A percentile compares a stretch with the other conserved stretches of the same genome.
Evolutionary conservation across 177 flowering plant species (phyloP).

Genomic region (Vitis hybrid): DNA sequence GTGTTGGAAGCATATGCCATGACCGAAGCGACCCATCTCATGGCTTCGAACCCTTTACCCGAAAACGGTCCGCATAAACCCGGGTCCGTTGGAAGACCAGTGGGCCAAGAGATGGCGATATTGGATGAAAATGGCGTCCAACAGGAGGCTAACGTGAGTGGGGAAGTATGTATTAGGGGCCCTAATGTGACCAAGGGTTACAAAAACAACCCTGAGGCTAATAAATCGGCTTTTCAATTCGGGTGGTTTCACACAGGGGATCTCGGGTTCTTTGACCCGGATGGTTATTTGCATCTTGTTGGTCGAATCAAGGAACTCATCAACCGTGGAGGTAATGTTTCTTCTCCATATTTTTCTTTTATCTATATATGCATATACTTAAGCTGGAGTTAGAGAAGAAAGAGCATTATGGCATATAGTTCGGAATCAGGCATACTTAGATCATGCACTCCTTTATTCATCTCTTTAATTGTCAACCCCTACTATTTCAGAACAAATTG

Average conservation of each 20-base stretch:
- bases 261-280: constrained; percentile 71
- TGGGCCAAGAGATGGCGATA: constrained; percentile 88
- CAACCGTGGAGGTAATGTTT: constrained; percentile 84
- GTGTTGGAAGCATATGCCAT: constrained; percentile 96
- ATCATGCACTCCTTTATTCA: too few species aligned
- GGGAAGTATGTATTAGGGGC: constrained; percentile 94
- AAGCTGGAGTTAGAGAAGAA: too few species aligned
- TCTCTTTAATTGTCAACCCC: too few species aligned
- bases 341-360: too few species aligned
- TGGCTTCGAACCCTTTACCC: constrained; percentile 77
- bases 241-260: constrained; percentile 99
- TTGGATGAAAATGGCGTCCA: constrained; percentile 61
- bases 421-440: too few species aligned
- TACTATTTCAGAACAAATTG: too few species aligned
- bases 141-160: constrained; percentile 41
- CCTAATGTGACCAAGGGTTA: constrained; percentile 86
- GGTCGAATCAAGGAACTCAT: constrained; percentile 97
- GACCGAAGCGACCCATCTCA: constrained; percentile 87
- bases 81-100: constrained; percentile 86
- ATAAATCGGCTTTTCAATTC: constrained; percentile 62
- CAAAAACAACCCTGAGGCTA: constrained; percentile 85
- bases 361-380: too few species aligned
- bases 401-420: too few species aligned
- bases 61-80: constrained; percentile 68
- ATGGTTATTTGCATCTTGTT: constrained; percentile 87